Conservation (phyloP, 2,329 filamentous ascomycete species). For the Trichoderma asperellum region DNA sequence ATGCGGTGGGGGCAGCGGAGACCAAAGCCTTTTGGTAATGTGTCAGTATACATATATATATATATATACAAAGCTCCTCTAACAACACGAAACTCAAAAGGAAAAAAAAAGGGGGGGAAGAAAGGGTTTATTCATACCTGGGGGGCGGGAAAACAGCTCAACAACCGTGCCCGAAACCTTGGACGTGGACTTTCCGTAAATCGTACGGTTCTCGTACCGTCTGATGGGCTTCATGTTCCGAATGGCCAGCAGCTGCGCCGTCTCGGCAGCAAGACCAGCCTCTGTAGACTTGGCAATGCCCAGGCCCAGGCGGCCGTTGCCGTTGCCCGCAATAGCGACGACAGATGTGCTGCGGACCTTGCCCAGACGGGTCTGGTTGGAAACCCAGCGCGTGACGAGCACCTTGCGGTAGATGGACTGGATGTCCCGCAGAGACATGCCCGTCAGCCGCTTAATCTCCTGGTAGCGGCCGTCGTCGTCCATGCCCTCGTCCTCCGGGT, state of each 20-base stretch:
- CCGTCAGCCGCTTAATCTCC: constrained; percentile 59
- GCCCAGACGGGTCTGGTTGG: constrained; percentile 94
- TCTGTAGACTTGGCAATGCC: constrained; percentile 90
- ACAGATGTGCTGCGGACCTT: constrained; percentile 81
- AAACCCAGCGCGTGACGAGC: constrained; percentile 73
- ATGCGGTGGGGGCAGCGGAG: constrained; percentile 89
- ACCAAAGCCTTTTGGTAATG: constrained; percentile 72
- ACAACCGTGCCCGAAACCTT: constrained; percentile 91
- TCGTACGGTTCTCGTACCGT: constrained; percentile 89
- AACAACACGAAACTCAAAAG: neutral
- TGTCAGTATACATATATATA: neutral
- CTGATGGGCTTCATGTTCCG: constrained; percentile 91
- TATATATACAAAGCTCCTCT: too few relatives aligned
- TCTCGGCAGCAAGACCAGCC: constrained; percentile 64
- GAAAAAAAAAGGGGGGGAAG: too few relatives aligned
- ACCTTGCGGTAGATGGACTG: constrained; percentile 66
- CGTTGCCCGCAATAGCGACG: constrained; percentile 83
- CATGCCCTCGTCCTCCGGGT: constrained; percentile 55
- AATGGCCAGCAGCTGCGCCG: constrained; percentile 81
- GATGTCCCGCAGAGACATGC: constrained; percentile 58
- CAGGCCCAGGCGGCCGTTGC: constrained; percentile 81
- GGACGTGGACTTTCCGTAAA: constrained; percentile 79
- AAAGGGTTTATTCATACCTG: constrained; percentile 61
- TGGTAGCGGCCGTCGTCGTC: constrained; percentile 57
- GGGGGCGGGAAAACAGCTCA: constrained; percentile 78